Evolutionary conservation across 208 protist species (phyloP).

Genomic region (Trypanosoma boissoni): DNA sequence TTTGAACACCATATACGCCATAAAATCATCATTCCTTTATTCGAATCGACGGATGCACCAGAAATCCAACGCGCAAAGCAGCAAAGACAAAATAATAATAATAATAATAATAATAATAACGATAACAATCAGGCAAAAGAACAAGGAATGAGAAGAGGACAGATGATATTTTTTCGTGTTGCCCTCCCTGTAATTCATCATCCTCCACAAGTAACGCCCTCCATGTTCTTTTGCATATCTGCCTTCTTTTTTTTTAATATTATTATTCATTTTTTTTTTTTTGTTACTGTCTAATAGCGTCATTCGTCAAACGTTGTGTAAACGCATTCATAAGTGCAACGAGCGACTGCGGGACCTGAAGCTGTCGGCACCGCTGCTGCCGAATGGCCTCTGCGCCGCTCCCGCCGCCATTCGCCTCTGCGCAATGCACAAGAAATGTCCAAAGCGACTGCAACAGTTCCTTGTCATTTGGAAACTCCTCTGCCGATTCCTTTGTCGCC

Average conservation of each 20-base stretch:
- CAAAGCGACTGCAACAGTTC: slow-evolving; percentile 55
- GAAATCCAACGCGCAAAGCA: too few relatives aligned
- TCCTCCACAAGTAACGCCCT: too few relatives aligned
- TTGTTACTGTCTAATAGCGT: slow-evolving; percentile 45
- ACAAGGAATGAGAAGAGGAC: too few relatives aligned
- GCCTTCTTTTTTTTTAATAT: background rate
- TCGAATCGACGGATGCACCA: too few relatives aligned
- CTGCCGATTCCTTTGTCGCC: slow-evolving; percentile 3
- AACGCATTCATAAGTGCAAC: slow-evolving; percentile 50
- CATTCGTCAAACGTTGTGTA: slow-evolving; percentile 38
- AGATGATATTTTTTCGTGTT: too few relatives aligned
- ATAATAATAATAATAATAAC: too few relatives aligned
- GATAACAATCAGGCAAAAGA: too few relatives aligned
- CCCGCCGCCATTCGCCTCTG: slow-evolving; percentile 32
- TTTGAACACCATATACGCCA: too few relatives aligned
- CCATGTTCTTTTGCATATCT: background rate
- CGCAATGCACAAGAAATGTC: slow-evolving; percentile 61
- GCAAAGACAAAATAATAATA: too few relatives aligned
- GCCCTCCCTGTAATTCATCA: too few relatives aligned
- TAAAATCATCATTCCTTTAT: too few relatives aligned
- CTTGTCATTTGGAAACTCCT: slow-evolving; percentile 44
- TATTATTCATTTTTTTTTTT: too few relatives aligned
- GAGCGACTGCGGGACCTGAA: slow-evolving; percentile 47
- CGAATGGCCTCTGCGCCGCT: slow-evolving; percentile 34
- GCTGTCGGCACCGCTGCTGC: slow-evolving; percentile 39